Base-by-base conservation (phyloP, 305 asterid genomes). In the Solanum chacoense region DNA sequence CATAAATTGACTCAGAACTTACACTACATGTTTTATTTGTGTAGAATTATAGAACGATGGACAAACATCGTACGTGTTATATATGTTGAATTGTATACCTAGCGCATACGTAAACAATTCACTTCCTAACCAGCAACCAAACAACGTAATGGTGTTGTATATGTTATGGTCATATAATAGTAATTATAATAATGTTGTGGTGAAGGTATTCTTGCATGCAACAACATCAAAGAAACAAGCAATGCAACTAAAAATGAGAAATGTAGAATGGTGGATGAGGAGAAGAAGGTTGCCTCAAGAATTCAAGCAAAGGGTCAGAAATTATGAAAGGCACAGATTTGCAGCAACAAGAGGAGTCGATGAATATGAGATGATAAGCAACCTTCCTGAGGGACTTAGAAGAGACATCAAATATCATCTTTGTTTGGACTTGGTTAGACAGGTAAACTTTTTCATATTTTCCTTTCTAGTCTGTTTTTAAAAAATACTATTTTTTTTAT, bases 181-280 rank as follows among this genome's bases (percentile, higher is more conserved):
- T 36, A 24, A n/a, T 67, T 67, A n/a, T 36, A 80, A 13, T 24
- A 13, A n/a, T 88, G 32, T 78, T 24, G 55, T 42, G 7, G 59
- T 55, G 31, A 1, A 96, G 98, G 99, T 97, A 86, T 97, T 97
- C 89, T 92, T 97, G 95, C 97, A 96, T 78, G 98, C 98, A 69
- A 97, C 99, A 0, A 97, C 99, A 6, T 97, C 99, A n/a, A 97
- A 97, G 95, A 97, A 97, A 91, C 99, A 97, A 86, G 98, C 97
- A 8, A 97, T 97, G 99, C 98, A 97, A 84, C 63, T 97, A 93
- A 96, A 95, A 91, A 96, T 96, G 99, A 93, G 98, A 92, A 98
- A 95, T 75, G 92, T 98, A 85, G 99, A 96, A 88, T 95, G 99
- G 99, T 98, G 99, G 99, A 98, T 98, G 99, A 94, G 96, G 87